Conservation (phyloP, 2,329 filamentous ascomycete species). For the Aspergillus bombycis region DNA sequence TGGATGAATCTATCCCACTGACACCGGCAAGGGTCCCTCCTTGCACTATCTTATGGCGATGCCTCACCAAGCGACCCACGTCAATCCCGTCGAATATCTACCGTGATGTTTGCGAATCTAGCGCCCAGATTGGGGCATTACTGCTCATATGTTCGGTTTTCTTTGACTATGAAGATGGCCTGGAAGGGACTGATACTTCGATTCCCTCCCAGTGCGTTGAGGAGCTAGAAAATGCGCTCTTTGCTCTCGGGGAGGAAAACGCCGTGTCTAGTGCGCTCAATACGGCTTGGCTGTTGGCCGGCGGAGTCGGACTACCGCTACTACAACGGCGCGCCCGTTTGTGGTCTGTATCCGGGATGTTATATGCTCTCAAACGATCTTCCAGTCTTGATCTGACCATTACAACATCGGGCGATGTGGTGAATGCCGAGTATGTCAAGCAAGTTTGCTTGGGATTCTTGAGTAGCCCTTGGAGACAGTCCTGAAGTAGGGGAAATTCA, state of each 20-base stretch:
- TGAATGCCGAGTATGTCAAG: background rate
- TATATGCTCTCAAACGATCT: slow-evolving; percentile 5
- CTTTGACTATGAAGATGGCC: background rate
- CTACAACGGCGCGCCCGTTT: background rate
- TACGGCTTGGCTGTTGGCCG: background rate
- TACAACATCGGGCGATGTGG: background rate
- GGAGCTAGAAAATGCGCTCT: slow-evolving; percentile 1
- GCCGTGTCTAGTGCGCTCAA: slow-evolving; percentile 5
- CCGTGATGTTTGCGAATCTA: background rate
- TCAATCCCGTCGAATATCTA: slow-evolving; percentile 5
- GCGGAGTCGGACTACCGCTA: background rate
- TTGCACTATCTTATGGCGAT: background rate
- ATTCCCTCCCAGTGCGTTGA: background rate
- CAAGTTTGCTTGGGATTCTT: background rate
- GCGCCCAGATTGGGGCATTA: background rate
- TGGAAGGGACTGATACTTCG: background rate
- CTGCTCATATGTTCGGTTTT: background rate
- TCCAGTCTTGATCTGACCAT: background rate
- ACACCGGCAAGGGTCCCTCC: background rate
- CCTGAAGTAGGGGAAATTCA: too few species aligned
- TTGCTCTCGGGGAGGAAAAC: background rate
- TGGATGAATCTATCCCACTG: background rate
- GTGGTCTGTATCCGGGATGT: background rate
- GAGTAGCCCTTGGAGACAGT: background rate
- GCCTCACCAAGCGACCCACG: background rate